These are phyloP conservation scores for Pisolithus thermaeus DNA, from an alignment of 1,284 basidiomycete genomes.

Conservation along the genomic window DNA sequence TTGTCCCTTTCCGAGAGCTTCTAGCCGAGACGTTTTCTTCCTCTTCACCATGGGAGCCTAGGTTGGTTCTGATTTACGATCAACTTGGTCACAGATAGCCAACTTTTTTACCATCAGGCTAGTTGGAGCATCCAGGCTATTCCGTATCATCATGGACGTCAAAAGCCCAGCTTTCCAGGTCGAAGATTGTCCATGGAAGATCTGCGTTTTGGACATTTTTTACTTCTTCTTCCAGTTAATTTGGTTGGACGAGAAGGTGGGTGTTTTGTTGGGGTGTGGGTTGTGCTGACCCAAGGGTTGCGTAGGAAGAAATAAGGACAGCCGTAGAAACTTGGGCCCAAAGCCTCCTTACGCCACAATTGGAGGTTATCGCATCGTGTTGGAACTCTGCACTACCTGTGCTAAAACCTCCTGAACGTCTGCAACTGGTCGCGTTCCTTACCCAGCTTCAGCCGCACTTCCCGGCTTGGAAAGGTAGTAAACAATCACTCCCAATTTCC, in stretches of 20 bases:
- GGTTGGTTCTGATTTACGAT: constrained; percentile 30
- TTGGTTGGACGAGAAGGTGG: constrained; percentile 59
- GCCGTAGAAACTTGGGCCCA: constrained; percentile 51
- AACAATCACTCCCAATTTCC: neutral
- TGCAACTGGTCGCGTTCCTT: constrained; percentile 54
- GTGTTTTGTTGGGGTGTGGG: constrained; percentile 8
- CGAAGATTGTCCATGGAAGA: constrained; percentile 61
- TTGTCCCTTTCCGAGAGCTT: constrained; percentile 51
- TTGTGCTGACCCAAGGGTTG: neutral
- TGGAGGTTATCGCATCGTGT: constrained; percentile 55
- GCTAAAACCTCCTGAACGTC: constrained; percentile 49
- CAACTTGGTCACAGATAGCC: neutral
- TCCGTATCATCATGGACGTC: constrained; percentile 59
- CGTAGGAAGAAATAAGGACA: constrained; percentile 60
- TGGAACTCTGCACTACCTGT: constrained; percentile 58
- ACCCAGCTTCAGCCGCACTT: constrained; percentile 61
- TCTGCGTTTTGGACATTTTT: constrained; percentile 53
- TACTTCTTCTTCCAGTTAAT: constrained; percentile 53
- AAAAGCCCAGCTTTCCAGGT: constrained; percentile 54
- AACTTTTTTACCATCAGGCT: neutral
- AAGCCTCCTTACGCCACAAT: constrained; percentile 56
- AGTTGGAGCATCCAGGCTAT: constrained; percentile 40
- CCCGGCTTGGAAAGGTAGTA: constrained; percentile 54
- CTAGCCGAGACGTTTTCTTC: constrained; percentile 20
- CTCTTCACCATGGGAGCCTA: constrained; percentile 40